Evolutionary conservation across 257 asterid genomes (phyloP), one percentile per base, ranked within the genome.

Genomic region (Nicotiana benthamiana): DNA sequence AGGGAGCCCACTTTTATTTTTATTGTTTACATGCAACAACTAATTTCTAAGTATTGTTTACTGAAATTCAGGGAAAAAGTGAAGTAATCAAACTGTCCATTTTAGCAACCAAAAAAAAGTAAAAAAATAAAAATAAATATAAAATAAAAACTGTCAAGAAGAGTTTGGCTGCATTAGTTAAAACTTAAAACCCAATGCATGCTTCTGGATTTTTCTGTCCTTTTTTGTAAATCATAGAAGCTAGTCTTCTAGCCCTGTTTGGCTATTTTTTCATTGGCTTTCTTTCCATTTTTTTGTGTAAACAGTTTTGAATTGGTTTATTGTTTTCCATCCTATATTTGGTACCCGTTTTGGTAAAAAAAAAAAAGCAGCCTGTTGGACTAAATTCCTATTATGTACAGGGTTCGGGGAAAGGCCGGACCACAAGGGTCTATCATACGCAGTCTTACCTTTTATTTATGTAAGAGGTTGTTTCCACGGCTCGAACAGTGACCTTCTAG

Each of bases 1-100:
- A 74, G 52, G 88, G 89, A 81, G 48, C 90, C 91, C 85, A 85
- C 86, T 10, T 6, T 20, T 22, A 11, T 57, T 48, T 59, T n/a
- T n/a, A n/a, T n/a, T 81, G 79, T 83, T 85, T 83, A 40, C 84
- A 22, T 81, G 36, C 81, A 77, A 74, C 86, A 79, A 78, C 75
- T 80, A 79, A 80, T 80, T 81, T 57, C 5, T 46, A 24, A 40
- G n/a, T n/a, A n/a, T n/a, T 72, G 61, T 59, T 72, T 72, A 46
- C 60, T 72, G 77, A 72, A 72, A 12, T 72, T 72, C 77, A 43
- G 30, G 77, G 59, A 13, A 72, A 68, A 72, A 22, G 77, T 72
- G 22, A 72, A 46, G 8, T 72, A 22, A 72, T 46, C 59, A 43
- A 70, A 43, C 36, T 46, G 34, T 68, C 77, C 59, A 46, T 72